A percentile compares a stretch with the other conserved stretches of the same genome.
Conservation (phyloP, 441 rosid genomes). For the Eutrema salsugineum region DNA sequence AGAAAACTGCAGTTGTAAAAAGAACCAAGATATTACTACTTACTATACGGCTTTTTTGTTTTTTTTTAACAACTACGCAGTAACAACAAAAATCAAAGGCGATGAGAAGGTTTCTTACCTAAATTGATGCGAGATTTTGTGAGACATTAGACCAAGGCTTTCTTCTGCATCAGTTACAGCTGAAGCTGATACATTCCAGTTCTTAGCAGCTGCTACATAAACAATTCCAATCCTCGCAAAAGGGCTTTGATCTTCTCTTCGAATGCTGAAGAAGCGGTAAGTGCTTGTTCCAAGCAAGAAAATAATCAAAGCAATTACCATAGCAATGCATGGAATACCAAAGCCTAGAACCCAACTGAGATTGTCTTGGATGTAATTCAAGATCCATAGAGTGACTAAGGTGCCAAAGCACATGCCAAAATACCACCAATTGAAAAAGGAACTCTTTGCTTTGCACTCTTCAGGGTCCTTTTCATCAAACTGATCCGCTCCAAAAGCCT, state of each 20-base stretch:
- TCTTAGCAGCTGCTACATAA: constrained; percentile 40
- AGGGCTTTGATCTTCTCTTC: constrained; percentile 39
- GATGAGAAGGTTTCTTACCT: constrained; percentile 9
- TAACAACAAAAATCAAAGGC: not conserved
- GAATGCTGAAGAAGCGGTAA: constrained; percentile 47
- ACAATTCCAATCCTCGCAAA: constrained; percentile 52
- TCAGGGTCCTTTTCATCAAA: constrained; percentile 52
- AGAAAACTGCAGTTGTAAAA: constrained; percentile 28
- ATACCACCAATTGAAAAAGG: constrained; percentile 82
- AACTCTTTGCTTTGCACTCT: constrained; percentile 49
- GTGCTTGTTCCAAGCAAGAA: constrained; percentile 54
- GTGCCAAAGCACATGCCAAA: constrained; percentile 43
- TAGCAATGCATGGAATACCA: constrained; percentile 56
- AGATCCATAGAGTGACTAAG: constrained; percentile 20
- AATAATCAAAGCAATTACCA: constrained; percentile 48
- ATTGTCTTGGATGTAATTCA: constrained; percentile 69
- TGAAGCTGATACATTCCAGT: constrained; percentile 38
- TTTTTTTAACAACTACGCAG: not conserved
- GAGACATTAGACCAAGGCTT: constrained; percentile 19
- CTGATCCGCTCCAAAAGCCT: constrained; percentile 84
- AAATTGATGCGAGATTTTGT: constrained; percentile 19
- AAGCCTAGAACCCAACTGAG: constrained; percentile 71
- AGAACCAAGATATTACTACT: not conserved
- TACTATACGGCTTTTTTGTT: not conserved
- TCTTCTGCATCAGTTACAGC: constrained; percentile 42